These are phyloP conservation scores for Crithidia mellificae DNA, from an alignment of 208 protist species.

Conservation along the genomic window DNA sequence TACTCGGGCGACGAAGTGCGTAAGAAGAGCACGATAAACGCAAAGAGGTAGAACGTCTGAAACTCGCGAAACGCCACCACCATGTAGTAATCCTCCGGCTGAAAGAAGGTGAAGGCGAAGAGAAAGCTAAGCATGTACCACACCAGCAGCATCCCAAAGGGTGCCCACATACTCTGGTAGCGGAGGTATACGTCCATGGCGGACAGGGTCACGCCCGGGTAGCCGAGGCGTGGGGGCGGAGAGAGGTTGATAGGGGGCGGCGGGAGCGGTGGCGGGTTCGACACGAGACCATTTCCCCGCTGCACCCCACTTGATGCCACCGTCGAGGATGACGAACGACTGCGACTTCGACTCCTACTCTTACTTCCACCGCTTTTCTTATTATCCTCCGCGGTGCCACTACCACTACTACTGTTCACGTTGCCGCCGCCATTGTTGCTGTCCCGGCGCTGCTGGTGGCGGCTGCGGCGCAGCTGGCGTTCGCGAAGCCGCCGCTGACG, in stretches of 20 bases:
- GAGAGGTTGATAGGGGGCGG: not conserved
- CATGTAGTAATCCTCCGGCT: slow-evolving; percentile 69
- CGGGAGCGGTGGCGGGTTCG: slow-evolving; percentile 3
- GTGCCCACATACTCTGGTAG: slow-evolving; percentile 51
- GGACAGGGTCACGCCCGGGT: slow-evolving; percentile 18
- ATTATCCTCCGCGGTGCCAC: too few relatives aligned
- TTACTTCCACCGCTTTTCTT: too few relatives aligned
- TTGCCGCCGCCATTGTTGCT: not conserved
- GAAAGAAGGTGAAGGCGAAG: slow-evolving; percentile 42
- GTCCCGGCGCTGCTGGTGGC: slow-evolving; percentile 8
- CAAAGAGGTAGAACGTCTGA: slow-evolving; percentile 43
- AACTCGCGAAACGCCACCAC: slow-evolving; percentile 47
- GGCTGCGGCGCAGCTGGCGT: slow-evolving; percentile 13
- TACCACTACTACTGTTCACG: too few relatives aligned
- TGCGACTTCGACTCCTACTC: not conserved
- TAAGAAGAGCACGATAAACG: slow-evolving; percentile 59
- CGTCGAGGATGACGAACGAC: not conserved
- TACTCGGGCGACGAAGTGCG: slow-evolving; percentile 30
- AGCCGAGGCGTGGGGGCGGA: slow-evolving; percentile 15
- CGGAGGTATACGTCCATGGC: slow-evolving; percentile 52
- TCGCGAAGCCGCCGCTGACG: slow-evolving; percentile 20
- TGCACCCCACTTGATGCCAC: not conserved
- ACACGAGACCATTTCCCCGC: not conserved
- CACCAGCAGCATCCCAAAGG: slow-evolving; percentile 50
- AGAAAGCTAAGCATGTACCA: slow-evolving; percentile 42